phyloP scores from a whole-genome alignment of 2,329 filamentous ascomycete species.

The Anthostomella pinea region DNA sequence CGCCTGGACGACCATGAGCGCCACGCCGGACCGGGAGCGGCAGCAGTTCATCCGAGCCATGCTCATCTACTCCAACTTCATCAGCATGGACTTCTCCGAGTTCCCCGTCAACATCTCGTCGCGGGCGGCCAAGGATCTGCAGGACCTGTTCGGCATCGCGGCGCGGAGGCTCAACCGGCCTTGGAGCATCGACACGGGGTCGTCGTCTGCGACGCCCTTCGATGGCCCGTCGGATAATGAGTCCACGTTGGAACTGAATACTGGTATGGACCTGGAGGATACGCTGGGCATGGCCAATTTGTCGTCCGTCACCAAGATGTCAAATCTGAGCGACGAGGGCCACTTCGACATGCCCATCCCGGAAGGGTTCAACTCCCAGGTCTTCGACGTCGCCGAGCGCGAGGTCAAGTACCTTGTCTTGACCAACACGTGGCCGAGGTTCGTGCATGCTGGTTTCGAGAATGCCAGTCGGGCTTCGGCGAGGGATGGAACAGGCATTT shows the following conservation, averaged over 20 bases:
- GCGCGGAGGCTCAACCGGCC: slow-evolving; percentile 14
- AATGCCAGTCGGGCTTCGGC: slow-evolving; percentile 1
- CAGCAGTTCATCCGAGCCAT: slow-evolving; percentile 17
- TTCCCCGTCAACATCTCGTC: slow-evolving; percentile 21
- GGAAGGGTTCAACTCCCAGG: slow-evolving; percentile 42
- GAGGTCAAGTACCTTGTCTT: slow-evolving; percentile 65
- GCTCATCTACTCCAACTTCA: slow-evolving; percentile 25
- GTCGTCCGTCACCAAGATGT: slow-evolving; percentile 15
- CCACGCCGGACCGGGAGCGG: slow-evolving; percentile 2
- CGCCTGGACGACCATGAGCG: slow-evolving; percentile 5
- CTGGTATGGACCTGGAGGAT: slow-evolving; percentile 8
- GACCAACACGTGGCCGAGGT: slow-evolving; percentile 66
- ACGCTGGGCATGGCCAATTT: slow-evolving; percentile 20
- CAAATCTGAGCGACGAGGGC: slow-evolving; percentile 7
- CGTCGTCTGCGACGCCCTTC: slow-evolving; percentile 14
- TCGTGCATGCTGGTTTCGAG: slow-evolving; percentile 33
- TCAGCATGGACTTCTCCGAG: slow-evolving; percentile 31
- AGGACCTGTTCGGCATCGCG: slow-evolving; percentile 17
- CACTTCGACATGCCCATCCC: slow-evolving; percentile 34
- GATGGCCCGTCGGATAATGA: slow-evolving; percentile 1
- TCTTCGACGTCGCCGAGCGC: slow-evolving; percentile 58
- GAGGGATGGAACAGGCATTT: not conserved
- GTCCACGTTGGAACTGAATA: slow-evolving; percentile 3
- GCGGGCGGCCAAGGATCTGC: slow-evolving; percentile 15
- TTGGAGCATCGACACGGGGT: slow-evolving; percentile 4